Evolutionary conservation across 2,329 filamentous ascomycete species (phyloP).

Genomic region (Neophaeococcomyces aloes): DNA sequence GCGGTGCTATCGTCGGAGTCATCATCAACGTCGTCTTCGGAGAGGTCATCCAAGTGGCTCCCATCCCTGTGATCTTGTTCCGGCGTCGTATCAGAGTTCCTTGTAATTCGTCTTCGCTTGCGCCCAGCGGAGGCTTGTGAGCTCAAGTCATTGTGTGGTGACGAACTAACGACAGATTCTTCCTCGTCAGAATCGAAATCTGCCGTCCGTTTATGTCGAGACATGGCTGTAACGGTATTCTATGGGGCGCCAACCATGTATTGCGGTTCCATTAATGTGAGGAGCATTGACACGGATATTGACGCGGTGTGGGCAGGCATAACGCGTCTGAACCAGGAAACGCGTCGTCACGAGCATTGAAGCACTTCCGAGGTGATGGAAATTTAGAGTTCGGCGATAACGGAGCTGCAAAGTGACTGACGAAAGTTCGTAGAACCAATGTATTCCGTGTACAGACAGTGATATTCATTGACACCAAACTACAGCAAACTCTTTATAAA

Average conservation of each 20-base stretch:
- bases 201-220: slow-evolving; percentile 13
- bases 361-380: not conserved
- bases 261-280: not conserved
- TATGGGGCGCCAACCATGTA: not conserved
- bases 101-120: slow-evolving; percentile 19
- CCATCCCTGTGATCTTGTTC: slow-evolving; percentile 12
- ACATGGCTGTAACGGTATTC: slow-evolving; percentile 11
- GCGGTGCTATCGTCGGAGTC: slow-evolving; percentile 25
- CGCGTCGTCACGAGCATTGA: not conserved
- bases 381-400: not conserved
- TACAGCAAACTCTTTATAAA: no score
- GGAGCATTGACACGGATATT: no score
- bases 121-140: slow-evolving; percentile 3
- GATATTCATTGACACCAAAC: no score
- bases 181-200: slow-evolving; percentile 23
- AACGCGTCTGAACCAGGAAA: not conserved
- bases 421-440: no score
- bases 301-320: not conserved
- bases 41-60: slow-evolving; percentile 13
- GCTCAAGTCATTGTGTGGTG: not conserved
- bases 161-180: slow-evolving; percentile 16
- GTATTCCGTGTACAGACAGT: no score
- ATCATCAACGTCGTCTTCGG: slow-evolving; percentile 22
- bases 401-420: not conserved
- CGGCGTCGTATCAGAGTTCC: slow-evolving; percentile 11